Evolutionary conservation across 345 rosid genomes (phyloP), one percentile per base, ranked within the genome.

Genomic region (Ailanthus altissimus): DNA sequence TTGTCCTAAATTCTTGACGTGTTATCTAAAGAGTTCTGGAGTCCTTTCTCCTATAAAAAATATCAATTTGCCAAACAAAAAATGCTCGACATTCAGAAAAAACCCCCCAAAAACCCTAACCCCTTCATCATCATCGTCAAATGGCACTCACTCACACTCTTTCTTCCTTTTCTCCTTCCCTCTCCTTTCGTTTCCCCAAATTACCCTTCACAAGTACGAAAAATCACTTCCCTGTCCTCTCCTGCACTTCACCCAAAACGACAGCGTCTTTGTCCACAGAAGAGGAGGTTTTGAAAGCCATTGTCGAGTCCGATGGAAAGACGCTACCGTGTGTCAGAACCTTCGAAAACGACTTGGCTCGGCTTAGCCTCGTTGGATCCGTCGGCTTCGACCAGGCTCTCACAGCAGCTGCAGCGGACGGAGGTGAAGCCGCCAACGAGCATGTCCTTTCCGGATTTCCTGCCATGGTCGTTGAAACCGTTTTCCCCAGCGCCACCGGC

Each of bases 341-440:
- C 45, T 95, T 85, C 83, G 97, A 93, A 83, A 92, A 90, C 77
- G 88, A 88, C 82, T 75, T 85, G 64, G 84, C 91, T 80, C 91
- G 90, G 21, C 88, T 95, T 26, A 87, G 88, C 77, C 85, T 95
- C n/a, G 89, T 95, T 47, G 98, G 96, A 36, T 82, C 90, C 56
- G 97, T 92, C 77, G 78, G 79, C 61, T 89, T 87, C 83, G 90
- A 87, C 45, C 99, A 93, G 77, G 98, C 98, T 78, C 75, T 95
- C 62, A 89, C 94, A 0, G 99, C 98, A 0, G 98, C 97, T 23
- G 97, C 99, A 0, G 92, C 98, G 5, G 99, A 95, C 70, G 99
- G 97, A 59, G 99, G 99, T 42, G 86, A 76, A 76, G 88, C 94
- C n/a, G 99, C 99, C 4, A 67, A 78, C 68, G 94, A 93, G 5